Evolutionary conservation across 2,329 filamentous ascomycete species (phyloP).

Genomic region (Taxawa tesnikishii): DNA sequence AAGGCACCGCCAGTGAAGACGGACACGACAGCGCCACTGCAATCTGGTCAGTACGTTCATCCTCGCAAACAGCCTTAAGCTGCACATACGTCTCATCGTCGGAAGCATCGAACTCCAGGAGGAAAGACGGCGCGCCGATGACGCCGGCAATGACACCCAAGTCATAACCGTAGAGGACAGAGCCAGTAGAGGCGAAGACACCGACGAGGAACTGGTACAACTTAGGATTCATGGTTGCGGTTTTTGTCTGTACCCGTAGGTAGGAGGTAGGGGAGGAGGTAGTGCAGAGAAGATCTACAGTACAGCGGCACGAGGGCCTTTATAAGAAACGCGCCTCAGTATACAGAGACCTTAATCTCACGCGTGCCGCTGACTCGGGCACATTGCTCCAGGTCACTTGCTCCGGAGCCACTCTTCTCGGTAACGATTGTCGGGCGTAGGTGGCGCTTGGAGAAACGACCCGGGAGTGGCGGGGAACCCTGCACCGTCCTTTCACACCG

Average conservation of each 20-base stretch:
- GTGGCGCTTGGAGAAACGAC: too few relatives aligned
- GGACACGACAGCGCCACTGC: slow-evolving; percentile 58
- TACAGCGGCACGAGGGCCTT: too few relatives aligned
- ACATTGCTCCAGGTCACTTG: too few relatives aligned
- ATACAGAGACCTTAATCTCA: too few relatives aligned
- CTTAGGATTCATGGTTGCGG: too few relatives aligned
- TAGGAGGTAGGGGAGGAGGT: not conserved
- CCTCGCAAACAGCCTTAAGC: not conserved
- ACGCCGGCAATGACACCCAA: slow-evolving; percentile 49
- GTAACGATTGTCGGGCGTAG: too few relatives aligned
- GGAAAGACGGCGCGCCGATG: slow-evolving; percentile 33
- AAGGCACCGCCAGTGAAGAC: slow-evolving; percentile 69
- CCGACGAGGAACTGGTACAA: slow-evolving; percentile 42
- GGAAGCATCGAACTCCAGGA: slow-evolving; percentile 25
- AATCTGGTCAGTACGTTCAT: not conserved
- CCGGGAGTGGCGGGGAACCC: too few relatives aligned
- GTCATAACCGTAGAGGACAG: slow-evolving; percentile 47
- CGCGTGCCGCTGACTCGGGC: too few relatives aligned
- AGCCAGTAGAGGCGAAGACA: slow-evolving; percentile 47
- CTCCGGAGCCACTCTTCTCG: too few relatives aligned
- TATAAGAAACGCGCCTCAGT: too few relatives aligned
- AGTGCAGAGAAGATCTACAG: not conserved
- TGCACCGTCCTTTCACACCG: too few relatives aligned
- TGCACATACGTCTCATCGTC: slow-evolving; percentile 21
- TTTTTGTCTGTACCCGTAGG: too few relatives aligned